Conservation (phyloP, 2,329 filamentous ascomycete genomes). For the Pseudogymnoascus sp. region DNA sequence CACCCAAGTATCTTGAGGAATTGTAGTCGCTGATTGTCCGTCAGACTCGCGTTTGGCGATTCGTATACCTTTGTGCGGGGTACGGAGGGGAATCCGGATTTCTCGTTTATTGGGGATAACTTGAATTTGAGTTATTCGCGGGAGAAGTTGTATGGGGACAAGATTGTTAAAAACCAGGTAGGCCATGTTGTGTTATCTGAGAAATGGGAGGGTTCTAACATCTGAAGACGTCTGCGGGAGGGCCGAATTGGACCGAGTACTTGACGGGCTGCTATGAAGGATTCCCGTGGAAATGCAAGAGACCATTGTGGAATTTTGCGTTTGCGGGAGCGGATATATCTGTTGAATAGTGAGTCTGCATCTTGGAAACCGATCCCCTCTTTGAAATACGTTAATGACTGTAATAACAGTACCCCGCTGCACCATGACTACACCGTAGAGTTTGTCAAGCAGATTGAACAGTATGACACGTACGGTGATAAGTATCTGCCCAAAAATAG, state of each 20-base stretch:
- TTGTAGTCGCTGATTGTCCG: background rate
- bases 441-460: constrained; percentile 42
- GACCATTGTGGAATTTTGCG: constrained; percentile 49
- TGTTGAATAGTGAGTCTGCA: constrained; percentile 30
- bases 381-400: background rate
- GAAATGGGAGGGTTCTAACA: background rate
- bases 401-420: constrained; percentile 34
- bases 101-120: constrained; percentile 47
- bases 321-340: constrained; percentile 47
- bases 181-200: background rate
- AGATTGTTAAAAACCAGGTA: constrained; percentile 45
- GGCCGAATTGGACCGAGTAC: constrained; percentile 48
- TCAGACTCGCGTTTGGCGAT: constrained; percentile 42
- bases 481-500: constrained; percentile 21
- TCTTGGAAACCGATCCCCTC: background rate
- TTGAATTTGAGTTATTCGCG: constrained; percentile 40
- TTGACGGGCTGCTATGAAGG: constrained; percentile 45
- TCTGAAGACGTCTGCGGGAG: constrained; percentile 43
- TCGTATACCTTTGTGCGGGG: constrained; percentile 49
- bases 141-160: constrained; percentile 36
- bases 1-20: background rate
- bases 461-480: constrained; percentile 38
- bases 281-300: constrained; percentile 37
- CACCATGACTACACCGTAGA: constrained; percentile 45
- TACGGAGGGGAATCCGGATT: constrained; percentile 42